A percentile compares a stretch with the other conserved stretches of the same genome.
These are phyloP conservation scores for Poterioochromonas sp. DNA, from an alignment of 352 stramenopile species.

Conservation along the genomic window DNA sequence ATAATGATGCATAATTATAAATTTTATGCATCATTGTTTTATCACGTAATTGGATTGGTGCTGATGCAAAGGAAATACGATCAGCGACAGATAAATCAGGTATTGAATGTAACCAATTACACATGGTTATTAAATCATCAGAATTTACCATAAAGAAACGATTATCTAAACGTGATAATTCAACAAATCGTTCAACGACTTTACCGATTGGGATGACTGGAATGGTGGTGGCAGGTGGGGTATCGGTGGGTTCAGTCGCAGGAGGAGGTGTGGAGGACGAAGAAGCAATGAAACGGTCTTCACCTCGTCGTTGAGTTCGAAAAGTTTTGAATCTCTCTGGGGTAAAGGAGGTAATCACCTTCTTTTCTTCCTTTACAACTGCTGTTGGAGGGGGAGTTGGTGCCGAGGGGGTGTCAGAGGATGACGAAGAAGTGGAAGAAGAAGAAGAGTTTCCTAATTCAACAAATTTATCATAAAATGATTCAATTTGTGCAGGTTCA, in stretches of 20 bases:
- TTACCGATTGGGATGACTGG: not conserved
- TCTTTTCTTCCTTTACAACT: conserved; percentile 9
- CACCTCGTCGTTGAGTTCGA: not conserved
- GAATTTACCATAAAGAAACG: conserved; percentile 83
- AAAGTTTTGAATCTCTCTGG: not conserved
- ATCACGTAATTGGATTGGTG: conserved; percentile 66
- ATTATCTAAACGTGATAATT: conserved; percentile 66
- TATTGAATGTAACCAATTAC: conserved; percentile 56
- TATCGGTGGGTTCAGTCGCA: no score
- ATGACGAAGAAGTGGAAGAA: no score
- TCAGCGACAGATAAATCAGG: conserved; percentile 62
- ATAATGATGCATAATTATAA: conserved; percentile 66
- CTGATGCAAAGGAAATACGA: conserved; percentile 74
- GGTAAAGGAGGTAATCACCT: not conserved
- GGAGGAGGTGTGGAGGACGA: no score
- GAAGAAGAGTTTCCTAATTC: not conserved
- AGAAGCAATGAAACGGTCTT: not conserved
- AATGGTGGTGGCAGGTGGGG: not conserved
- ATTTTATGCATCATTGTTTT: conserved; percentile 63
- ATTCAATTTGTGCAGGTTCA: conserved; percentile 64
- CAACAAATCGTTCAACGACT: conserved; percentile 48
- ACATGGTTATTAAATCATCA: conserved; percentile 63
- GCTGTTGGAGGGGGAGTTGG: not conserved
- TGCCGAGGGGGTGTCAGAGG: not conserved
- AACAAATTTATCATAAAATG: conserved; percentile 48